phyloP scores from a whole-genome alignment of 306 rosid species.

The Parietaria judaica region DNA sequence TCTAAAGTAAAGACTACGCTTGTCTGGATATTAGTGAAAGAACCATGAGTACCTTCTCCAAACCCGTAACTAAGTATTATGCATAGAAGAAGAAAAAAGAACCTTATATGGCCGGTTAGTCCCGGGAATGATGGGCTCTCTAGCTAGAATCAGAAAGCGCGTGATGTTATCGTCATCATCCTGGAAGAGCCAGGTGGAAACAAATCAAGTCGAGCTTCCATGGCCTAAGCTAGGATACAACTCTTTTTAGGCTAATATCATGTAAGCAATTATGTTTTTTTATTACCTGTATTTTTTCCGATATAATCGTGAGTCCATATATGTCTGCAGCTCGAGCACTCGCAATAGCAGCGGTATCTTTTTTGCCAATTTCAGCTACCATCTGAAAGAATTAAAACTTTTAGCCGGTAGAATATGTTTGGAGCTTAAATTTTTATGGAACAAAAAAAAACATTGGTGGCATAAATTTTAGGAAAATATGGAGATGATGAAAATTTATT shows the following conservation, averaged over 20 bases:
- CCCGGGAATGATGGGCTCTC: conserved; percentile 82
- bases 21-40: conserved; percentile 43
- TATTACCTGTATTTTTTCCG: conserved; percentile 57
- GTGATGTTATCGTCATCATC: conserved; percentile 63
- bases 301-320: conserved; percentile 71
- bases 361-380: conserved; percentile 43
- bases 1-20: conserved; percentile 76
- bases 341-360: conserved; percentile 74
- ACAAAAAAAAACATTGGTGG: neutral
- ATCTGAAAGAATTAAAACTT: conserved; percentile 36
- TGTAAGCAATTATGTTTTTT: too few species aligned
- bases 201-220: conserved; percentile 22
- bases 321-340: conserved; percentile 75
- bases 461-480: neutral
- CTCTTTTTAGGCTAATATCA: neutral
- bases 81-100: neutral
- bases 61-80: neutral
- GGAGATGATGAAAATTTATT: neutral
- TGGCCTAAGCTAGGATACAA: neutral
- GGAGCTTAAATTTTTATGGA: neutral
- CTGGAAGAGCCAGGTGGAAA: conserved; percentile 30
- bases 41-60: conserved; percentile 11
- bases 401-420: conserved; percentile 5
- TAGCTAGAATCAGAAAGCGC: conserved; percentile 74
- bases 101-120: conserved; percentile 55